These are phyloP conservation scores for Boletellus deceptivus DNA, from an alignment of 1,284 basidiomycete species.

Conservation along the genomic window DNA sequence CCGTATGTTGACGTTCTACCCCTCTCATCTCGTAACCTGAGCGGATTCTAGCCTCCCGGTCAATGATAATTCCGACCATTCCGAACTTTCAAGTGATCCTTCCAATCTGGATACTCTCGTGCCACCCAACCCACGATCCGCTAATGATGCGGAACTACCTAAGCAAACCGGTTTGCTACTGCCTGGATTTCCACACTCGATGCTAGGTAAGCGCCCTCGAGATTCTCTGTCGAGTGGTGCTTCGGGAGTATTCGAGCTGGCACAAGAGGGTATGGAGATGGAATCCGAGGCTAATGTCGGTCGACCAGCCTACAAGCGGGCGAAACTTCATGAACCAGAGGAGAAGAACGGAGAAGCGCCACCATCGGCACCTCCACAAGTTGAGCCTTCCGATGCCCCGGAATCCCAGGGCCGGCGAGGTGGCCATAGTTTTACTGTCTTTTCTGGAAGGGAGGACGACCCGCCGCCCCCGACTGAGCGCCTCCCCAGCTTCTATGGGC, in stretches of 20 bases:
- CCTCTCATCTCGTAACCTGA: constrained; percentile 8
- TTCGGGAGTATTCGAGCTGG: constrained; percentile 42
- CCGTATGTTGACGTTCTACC: constrained; percentile 21
- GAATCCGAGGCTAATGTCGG: constrained; percentile 38
- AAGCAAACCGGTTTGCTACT: constrained; percentile 28
- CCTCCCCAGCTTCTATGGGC: constrained; percentile 50
- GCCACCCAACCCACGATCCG: constrained; percentile 17
- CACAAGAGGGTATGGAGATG: constrained; percentile 37
- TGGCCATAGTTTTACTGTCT: constrained; percentile 42
- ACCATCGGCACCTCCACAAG: constrained; percentile 6
- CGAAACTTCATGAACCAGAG: constrained; percentile 32
- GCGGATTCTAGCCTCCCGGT: constrained; percentile 18
- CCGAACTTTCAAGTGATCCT: constrained; percentile 23
- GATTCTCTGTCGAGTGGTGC: constrained; percentile 45
- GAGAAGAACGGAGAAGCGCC: constrained; percentile 7
- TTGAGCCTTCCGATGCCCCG: constrained; percentile 2
- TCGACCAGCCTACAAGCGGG: constrained; percentile 53
- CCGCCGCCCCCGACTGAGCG: constrained; percentile 48
- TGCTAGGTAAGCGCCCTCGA: constrained; percentile 61
- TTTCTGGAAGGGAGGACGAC: constrained; percentile 43
- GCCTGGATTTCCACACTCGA: constrained; percentile 42
- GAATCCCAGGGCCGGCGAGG: constrained; percentile 15
- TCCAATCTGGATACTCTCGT: constrained; percentile 17
- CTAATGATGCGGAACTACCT: constrained; percentile 20
- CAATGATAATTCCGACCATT: constrained; percentile 17